Percentiles rank a stretch among this genome's conserved stretches.
These are phyloP conservation scores for Stereum hirsutum DNA, from an alignment of 1,284 basidiomycete genomes.

Conservation along the genomic window DNA sequence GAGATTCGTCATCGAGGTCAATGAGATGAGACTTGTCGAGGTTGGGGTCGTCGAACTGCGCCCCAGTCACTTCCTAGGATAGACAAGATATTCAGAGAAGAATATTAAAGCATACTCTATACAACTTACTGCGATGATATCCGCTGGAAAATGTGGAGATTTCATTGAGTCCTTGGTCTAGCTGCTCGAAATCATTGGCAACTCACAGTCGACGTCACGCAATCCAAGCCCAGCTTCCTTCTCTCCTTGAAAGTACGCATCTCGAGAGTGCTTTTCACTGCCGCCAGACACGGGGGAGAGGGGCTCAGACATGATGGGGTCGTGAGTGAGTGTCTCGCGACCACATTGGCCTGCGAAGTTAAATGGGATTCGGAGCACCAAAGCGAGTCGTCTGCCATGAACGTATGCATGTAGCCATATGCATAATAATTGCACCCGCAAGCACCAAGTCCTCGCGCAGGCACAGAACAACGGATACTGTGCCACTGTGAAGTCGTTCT, in stretches of 20 bases:
- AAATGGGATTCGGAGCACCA: not conserved
- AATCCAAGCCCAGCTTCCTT: not conserved
- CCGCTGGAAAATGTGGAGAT: not conserved
- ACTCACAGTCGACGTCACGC: not conserved
- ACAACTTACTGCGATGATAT: not conserved
- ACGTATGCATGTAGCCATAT: too few relatives aligned
- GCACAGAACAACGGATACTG: too few relatives aligned
- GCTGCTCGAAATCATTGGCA: not conserved
- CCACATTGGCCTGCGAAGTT: not conserved
- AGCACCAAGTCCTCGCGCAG: too few relatives aligned
- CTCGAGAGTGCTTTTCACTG: constrained; percentile 2
- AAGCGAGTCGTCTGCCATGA: too few relatives aligned
- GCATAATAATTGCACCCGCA: too few relatives aligned
- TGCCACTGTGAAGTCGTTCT: too few relatives aligned
- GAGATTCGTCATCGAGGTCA: constrained; percentile 27
- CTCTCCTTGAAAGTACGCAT: not conserved
- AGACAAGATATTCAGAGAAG: not conserved
- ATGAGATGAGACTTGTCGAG: constrained; percentile 3
- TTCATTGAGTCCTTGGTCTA: not conserved
- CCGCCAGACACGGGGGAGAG: not conserved
- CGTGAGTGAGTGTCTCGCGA: not conserved
- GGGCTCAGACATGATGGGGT: constrained; percentile 2
- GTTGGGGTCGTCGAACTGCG: constrained; percentile 7
- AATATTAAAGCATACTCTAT: not conserved
- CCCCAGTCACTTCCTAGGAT: constrained; percentile 4